Base-by-base conservation (phyloP, 2,329 filamentous ascomycete genomes). In the Helotiales sp. region DNA sequence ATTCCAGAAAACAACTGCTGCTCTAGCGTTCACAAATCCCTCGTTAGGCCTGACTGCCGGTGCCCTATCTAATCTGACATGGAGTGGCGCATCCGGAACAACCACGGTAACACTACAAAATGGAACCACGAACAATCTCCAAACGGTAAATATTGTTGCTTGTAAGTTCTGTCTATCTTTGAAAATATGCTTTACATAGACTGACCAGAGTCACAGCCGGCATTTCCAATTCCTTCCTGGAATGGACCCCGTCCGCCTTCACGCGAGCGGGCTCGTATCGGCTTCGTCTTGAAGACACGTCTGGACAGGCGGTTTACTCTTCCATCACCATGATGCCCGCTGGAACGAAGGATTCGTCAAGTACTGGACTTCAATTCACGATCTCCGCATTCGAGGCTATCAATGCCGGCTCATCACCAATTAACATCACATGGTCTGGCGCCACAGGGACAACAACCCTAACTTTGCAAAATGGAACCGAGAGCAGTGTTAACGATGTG, bases 351-450 rank as follows among this genome's bases (percentile, higher is more conserved):
- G 37, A 37, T 37, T 49, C 52, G 5, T 37, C 45, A 20, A 50
- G 47, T 3, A 57, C 61, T 1, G 49, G 49, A 13, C 50, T 68
- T 1, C 66, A 65, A 8, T 68, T 68, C 28, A 68, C 66, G 10
- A 45, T 59, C 17, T 26, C 57, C 13, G 28, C 30, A 6, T 59
- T 65, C 32, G 26, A 49, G 7, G 47, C 50, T 6, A 49, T 68
- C 20, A 54, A 26, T 20, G 62, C 50, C 24, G 66, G 62, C 30
- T 28, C 15, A 11, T 10, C 58, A 20, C 45, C 63, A 20, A 47
- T 61, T 17, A 68, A 68, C 26, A 49, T 68, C 34, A 68, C 63
- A 3, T 68, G 63, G 63, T 37, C 52, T 3, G 54, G 54, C 7
- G 63, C 63, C 2, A 45, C 40, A 17, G 66, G 66, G 17, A 52